A percentile compares a stretch with the other conserved stretches of the same genome.
Conservation (phyloP, 2,329 filamentous ascomycete species). For the Fusarium sp. region DNA sequence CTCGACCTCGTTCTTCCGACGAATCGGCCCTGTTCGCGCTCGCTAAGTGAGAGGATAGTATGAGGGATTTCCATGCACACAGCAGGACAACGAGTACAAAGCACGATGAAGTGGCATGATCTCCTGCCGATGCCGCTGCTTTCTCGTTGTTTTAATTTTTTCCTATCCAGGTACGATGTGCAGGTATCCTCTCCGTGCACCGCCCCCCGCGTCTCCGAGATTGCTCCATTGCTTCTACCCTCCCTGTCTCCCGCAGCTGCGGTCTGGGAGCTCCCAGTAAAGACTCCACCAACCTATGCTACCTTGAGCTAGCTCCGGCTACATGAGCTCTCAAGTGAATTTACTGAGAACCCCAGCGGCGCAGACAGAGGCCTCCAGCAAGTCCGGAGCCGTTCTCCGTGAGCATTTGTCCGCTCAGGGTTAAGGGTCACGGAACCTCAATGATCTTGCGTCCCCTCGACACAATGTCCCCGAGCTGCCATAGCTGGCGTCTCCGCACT, state of each 20-base stretch:
- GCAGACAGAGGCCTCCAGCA: conserved; percentile 32
- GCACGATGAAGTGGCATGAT: conserved; percentile 36
- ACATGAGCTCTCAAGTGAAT: conserved; percentile 6
- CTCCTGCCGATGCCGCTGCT: conserved; percentile 23
- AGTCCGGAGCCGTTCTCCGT: conserved; percentile 1
- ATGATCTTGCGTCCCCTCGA: conserved; percentile 9
- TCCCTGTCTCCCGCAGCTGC: conserved; percentile 10
- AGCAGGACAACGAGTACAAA: conserved; percentile 10
- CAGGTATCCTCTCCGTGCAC: conserved; percentile 15
- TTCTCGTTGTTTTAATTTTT: conserved; percentile 20
- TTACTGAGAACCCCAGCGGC: neutral
- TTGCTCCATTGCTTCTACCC: conserved; percentile 15
- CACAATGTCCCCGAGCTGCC: conserved; percentile 7
- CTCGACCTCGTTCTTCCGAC: conserved; percentile 23
- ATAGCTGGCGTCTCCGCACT: neutral
- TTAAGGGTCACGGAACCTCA: conserved; percentile 1
- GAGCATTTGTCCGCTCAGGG: neutral
- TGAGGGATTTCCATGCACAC: conserved; percentile 41
- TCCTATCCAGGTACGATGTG: conserved; percentile 14
- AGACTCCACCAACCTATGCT: conserved; percentile 19
- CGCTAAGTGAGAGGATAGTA: conserved; percentile 17
- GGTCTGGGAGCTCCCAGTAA: conserved; percentile 9
- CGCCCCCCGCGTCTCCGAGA: conserved; percentile 24
- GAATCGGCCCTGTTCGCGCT: conserved; percentile 21
- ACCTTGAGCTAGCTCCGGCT: conserved; percentile 26